Conservation (phyloP, 768 basidiomycete species). For the Pleurotus eryngii region DNA sequence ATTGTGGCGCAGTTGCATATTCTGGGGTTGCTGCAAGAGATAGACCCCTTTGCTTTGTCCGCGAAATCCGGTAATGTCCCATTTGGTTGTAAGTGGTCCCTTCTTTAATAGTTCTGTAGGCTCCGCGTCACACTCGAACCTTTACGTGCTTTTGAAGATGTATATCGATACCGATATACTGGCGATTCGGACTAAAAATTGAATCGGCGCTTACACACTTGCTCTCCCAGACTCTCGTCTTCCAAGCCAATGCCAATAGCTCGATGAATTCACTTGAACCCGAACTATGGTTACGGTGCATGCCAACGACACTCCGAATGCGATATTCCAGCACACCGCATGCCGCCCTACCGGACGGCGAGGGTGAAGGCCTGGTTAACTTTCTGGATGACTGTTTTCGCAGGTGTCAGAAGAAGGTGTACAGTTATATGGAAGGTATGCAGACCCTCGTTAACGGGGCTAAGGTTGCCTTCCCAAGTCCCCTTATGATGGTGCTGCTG, state of each 20-base stretch:
- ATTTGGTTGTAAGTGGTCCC: slow-evolving; percentile 1
- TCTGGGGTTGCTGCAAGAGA: slow-evolving; percentile 67
- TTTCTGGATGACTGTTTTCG: slow-evolving; percentile 89
- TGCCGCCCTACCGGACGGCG: slow-evolving; percentile 49
- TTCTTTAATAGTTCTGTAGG: slow-evolving; percentile 20
- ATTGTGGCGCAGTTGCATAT: slow-evolving; percentile 75
- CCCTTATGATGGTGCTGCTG: slow-evolving; percentile 74
- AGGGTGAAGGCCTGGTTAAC: slow-evolving; percentile 49
- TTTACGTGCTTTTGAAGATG: slow-evolving; percentile 69
- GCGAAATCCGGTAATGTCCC: slow-evolving; percentile 58
- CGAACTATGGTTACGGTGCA: slow-evolving; percentile 64
- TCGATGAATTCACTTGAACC: slow-evolving; percentile 44
- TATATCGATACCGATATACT: slow-evolving; percentile 48
- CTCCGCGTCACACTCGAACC: slow-evolving; percentile 55
- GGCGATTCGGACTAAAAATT: slow-evolving; percentile 48
- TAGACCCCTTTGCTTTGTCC: slow-evolving; percentile 78
- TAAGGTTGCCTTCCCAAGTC: slow-evolving; percentile 50
- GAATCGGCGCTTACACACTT: slow-evolving; percentile 54
- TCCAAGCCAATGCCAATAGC: slow-evolving; percentile 62
- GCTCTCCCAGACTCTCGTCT: slow-evolving; percentile 73
- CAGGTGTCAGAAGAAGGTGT: slow-evolving; percentile 77
- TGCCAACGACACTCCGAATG: slow-evolving; percentile 46
- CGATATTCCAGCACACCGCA: slow-evolving; percentile 44
- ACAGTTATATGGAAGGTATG: slow-evolving; percentile 80
- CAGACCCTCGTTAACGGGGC: slow-evolving; percentile 27